Evolutionary conservation across 2,329 filamentous ascomycete genomes (phyloP).

Genomic region (Diaporthe caulivora): DNA sequence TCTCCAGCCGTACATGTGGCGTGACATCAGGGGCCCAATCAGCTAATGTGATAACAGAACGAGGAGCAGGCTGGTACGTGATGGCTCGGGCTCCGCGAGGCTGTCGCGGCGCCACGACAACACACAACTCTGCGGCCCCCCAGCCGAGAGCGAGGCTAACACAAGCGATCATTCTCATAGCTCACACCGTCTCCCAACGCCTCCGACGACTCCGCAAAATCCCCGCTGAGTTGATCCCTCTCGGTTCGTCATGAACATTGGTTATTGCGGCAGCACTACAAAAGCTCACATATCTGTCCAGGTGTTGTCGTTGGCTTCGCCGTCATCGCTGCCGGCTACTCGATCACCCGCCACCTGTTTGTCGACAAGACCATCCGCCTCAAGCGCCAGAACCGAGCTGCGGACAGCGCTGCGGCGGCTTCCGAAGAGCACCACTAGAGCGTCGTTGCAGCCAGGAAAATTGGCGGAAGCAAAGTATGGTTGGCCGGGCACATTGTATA

Average conservation of each 20-base stretch:
- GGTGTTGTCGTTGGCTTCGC: constrained; percentile 91
- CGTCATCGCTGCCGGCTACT: constrained; percentile 84
- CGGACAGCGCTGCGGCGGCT: constrained; percentile 52
- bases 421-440: constrained; percentile 53
- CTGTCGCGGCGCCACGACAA: not conserved
- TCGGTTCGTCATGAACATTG: constrained; percentile 74
- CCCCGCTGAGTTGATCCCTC: constrained; percentile 92
- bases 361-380: constrained; percentile 95
- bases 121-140: not conserved
- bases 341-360: constrained; percentile 82
- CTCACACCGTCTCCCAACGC: constrained; percentile 96
- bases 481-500: constrained; percentile 38
- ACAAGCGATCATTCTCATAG: constrained; percentile 60
- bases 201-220: constrained; percentile 90
- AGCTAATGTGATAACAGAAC: constrained; percentile 61
- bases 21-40: constrained; percentile 46
- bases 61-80: constrained; percentile 77
- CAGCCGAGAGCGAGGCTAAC: constrained; percentile 30
- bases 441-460: constrained; percentile 29
- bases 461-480: constrained; percentile 36
- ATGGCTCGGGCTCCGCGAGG: constrained; percentile 35
- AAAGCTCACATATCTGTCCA: constrained; percentile 54
- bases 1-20: constrained; percentile 2
- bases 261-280: constrained; percentile 4
- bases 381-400: constrained; percentile 73